A percentile compares a stretch with the other conserved stretches of the same genome.
These are phyloP conservation scores for Haberlea rhodopensis DNA, from an alignment of 257 asterid genomes.

Conservation along the genomic window DNA sequence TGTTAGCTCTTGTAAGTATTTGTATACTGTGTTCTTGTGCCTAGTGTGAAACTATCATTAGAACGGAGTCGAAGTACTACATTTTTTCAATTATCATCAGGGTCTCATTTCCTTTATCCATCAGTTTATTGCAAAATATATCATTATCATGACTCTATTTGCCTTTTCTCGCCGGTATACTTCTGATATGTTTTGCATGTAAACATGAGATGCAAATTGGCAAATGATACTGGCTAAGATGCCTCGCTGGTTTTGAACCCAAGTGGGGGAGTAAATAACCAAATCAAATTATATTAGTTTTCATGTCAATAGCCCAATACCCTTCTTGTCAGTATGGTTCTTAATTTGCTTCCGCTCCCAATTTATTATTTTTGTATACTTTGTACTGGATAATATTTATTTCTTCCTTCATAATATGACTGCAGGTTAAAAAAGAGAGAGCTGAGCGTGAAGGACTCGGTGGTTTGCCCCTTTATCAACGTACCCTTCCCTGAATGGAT, in stretches of 20 bases:
- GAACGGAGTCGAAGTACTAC: not conserved
- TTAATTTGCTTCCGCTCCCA: not conserved
- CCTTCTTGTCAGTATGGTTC: not conserved
- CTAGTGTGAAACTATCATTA: not conserved
- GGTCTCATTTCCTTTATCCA: not conserved
- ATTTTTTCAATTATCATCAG: not conserved
- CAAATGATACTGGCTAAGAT: not conserved
- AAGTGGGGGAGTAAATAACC: not conserved
- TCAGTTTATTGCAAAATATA: not conserved
- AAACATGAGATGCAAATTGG: not conserved
- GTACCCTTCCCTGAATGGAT: conserved; percentile 64
- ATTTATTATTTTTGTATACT: not conserved
- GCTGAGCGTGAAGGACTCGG: conserved; percentile 94
- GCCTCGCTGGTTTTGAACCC: not conserved
- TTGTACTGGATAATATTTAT: not conserved
- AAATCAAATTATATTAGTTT: not conserved
- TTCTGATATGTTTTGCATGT: not conserved
- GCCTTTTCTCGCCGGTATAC: not conserved
- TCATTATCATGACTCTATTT: not conserved
- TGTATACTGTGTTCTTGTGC: conserved; percentile 11
- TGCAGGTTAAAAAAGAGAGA: conserved; percentile 80
- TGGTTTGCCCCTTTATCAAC: conserved; percentile 92
- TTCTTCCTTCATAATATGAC: conserved; percentile 8
- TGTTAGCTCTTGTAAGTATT: conserved; percentile 74
- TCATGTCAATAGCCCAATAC: too few species aligned